phyloP scores from a whole-genome alignment of 2,329 filamentous ascomycete species.

The Rhynchosporium graminicola region DNA sequence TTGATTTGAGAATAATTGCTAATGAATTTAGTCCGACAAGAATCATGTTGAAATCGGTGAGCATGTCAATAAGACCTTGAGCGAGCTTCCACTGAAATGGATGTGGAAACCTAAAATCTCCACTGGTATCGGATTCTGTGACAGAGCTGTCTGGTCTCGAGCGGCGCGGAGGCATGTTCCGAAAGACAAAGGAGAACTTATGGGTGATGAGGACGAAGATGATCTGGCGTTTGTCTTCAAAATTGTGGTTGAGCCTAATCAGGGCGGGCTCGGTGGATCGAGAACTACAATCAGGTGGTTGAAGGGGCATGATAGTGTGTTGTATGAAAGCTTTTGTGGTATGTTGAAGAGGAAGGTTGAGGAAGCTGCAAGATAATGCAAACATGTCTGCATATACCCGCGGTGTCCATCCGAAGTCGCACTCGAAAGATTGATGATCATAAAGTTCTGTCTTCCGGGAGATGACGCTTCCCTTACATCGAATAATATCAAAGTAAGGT shows the following conservation, averaged over 20 bases:
- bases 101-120: constrained; percentile 34
- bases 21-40: constrained; percentile 4
- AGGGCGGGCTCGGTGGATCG: constrained; percentile 46
- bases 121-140: constrained; percentile 36
- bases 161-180: constrained; percentile 43
- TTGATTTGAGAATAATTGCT: background rate
- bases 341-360: constrained; percentile 64
- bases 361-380: background rate
- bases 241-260: constrained; percentile 48
- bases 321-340: constrained; percentile 88
- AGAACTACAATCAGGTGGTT: constrained; percentile 66
- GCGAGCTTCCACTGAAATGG: constrained; percentile 36
- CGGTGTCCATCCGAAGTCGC: too few species aligned
- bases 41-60: constrained; percentile 16
- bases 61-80: constrained; percentile 37
- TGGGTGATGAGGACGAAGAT: constrained; percentile 41
- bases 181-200: constrained; percentile 28
- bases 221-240: constrained; percentile 59
- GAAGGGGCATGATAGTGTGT: constrained; percentile 68
- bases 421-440: too few species aligned
- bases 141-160: constrained; percentile 41
- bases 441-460: too few species aligned
- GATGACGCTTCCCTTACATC: too few species aligned
- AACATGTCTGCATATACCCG: too few species aligned
- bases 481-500: too few species aligned